These are phyloP conservation scores for Podospora fimiseda DNA, from an alignment of 495 filamentous ascomycete species.

Conservation along the genomic window DNA sequence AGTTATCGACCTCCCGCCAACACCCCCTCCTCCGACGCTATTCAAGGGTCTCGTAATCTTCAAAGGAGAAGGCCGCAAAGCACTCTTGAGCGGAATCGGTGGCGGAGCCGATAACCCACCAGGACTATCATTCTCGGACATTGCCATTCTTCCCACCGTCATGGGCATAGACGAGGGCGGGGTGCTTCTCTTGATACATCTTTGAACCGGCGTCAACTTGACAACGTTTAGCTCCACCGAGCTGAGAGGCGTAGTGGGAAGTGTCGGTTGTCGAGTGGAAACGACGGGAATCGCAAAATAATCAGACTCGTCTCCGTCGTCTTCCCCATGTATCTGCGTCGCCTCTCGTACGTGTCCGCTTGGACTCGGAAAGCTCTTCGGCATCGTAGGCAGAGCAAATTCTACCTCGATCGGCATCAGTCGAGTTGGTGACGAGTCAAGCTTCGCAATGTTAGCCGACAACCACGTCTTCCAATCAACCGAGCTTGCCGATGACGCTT, in stretches of 20 bases:
- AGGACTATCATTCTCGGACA: constrained; percentile 6
- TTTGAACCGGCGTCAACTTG: constrained; percentile 12
- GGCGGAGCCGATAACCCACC: constrained; percentile 13
- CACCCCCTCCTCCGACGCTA: too few relatives aligned
- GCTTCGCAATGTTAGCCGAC: constrained; percentile 44
- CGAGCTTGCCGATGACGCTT: constrained; percentile 37
- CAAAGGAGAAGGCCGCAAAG: constrained; percentile 20
- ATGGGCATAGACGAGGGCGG: constrained; percentile 7
- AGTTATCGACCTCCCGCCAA: neutral
- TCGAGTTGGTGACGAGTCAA: constrained; percentile 32
- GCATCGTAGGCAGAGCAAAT: constrained; percentile 33
- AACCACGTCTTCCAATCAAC: constrained; percentile 50
- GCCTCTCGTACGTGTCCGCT: constrained; percentile 56
- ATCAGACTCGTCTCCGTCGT: constrained; percentile 20
- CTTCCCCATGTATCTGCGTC: constrained; percentile 53
- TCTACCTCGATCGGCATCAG: constrained; percentile 25
- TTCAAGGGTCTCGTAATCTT: constrained; percentile 11
- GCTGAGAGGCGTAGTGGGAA: constrained; percentile 17
- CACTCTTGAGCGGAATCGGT: constrained; percentile 24
- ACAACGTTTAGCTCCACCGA: constrained; percentile 23
- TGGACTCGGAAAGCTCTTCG: constrained; percentile 18
- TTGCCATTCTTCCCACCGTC: too few relatives aligned
- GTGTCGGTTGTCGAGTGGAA: constrained; percentile 13
- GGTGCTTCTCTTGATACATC: constrained; percentile 13
- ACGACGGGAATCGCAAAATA: too few relatives aligned